Evolutionary conservation across 495 filamentous ascomycete genomes (phyloP).

Genomic region (Annulohypoxylon stygium): DNA sequence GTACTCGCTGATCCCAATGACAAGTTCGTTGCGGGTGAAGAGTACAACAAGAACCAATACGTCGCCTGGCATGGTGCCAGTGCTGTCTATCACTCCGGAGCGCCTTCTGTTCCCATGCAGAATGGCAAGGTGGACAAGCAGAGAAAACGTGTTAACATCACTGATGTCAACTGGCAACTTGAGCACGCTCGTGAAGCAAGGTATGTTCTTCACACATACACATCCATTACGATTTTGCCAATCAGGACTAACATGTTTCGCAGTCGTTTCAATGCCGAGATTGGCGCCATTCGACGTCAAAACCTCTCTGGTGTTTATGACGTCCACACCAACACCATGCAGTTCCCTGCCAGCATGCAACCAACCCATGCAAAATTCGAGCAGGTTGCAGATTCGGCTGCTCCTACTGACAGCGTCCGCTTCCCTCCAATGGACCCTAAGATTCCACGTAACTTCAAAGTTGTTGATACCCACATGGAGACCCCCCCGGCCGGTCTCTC

Average conservation of each 20-base stretch:
- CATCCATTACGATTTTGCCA: neutral
- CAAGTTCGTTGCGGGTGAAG: slow-evolving; percentile 75
- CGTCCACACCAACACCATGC: slow-evolving; percentile 90
- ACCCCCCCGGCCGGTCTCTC: slow-evolving; percentile 63
- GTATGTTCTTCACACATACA: slow-evolving; percentile 61
- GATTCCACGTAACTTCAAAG: slow-evolving; percentile 78
- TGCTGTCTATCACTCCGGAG: slow-evolving; percentile 89
- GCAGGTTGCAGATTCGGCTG: slow-evolving; percentile 62
- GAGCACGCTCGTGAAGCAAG: slow-evolving; percentile 92
- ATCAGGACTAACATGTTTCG: slow-evolving; percentile 23
- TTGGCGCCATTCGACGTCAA: slow-evolving; percentile 72
- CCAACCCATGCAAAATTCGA: slow-evolving; percentile 88
- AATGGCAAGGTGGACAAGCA: slow-evolving; percentile 79
- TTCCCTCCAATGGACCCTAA: slow-evolving; percentile 75
- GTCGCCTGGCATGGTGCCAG: slow-evolving; percentile 98
- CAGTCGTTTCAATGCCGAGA: slow-evolving; percentile 83
- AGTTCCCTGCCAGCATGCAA: slow-evolving; percentile 89
- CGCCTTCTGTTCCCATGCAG: slow-evolving; percentile 79
- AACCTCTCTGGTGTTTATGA: slow-evolving; percentile 87
- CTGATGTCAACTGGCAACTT: slow-evolving; percentile 96
- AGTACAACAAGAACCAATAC: slow-evolving; percentile 95
- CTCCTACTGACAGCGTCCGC: slow-evolving; percentile 52
- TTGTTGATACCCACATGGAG: slow-evolving; percentile 78
- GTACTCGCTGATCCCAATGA: slow-evolving; percentile 91
- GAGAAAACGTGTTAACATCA: slow-evolving; percentile 89